These are phyloP conservation scores for Sedum album DNA, from an alignment of 164 flowering plant genomes.

Conservation along the genomic window DNA sequence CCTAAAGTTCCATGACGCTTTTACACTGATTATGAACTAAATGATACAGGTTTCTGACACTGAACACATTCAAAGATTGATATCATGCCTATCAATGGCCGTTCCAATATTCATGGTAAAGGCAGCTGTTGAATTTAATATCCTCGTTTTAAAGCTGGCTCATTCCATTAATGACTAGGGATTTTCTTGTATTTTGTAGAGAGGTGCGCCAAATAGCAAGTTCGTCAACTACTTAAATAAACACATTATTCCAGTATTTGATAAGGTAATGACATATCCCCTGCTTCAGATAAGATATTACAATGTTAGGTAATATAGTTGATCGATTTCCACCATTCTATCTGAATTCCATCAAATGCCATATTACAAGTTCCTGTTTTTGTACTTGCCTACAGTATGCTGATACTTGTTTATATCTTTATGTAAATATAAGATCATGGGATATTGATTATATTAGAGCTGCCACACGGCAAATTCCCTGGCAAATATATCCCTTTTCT, in stretches of 20 bases:
- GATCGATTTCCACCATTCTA: not conserved
- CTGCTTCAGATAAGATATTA: not conserved
- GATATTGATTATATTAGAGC: not conserved
- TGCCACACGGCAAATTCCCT: not conserved
- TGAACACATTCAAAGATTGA: slow-evolving; percentile 83
- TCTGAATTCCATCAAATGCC: not conserved
- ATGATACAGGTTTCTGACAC: slow-evolving; percentile 68
- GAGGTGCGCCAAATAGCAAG: slow-evolving; percentile 95
- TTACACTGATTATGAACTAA: not conserved
- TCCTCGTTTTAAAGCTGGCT: not conserved
- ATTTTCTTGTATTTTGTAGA: slow-evolving; percentile 28
- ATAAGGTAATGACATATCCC: slow-evolving; percentile 46
- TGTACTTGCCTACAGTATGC: not conserved
- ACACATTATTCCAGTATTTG: slow-evolving; percentile 76
- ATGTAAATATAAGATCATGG: not conserved
- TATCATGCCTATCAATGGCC: slow-evolving; percentile 84
- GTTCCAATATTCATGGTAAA: slow-evolving; percentile 79
- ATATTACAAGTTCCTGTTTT: no score
- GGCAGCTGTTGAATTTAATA: not conserved
- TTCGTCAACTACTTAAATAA: slow-evolving; percentile 80
- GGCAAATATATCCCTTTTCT: not conserved
- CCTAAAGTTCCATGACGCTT: not conserved
- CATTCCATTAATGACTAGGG: not conserved
- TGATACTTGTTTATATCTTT: not conserved
- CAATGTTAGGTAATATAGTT: not conserved